Conservation (phyloP, 2,329 filamentous ascomycete species). For the Amauroascus verrucosus region DNA sequence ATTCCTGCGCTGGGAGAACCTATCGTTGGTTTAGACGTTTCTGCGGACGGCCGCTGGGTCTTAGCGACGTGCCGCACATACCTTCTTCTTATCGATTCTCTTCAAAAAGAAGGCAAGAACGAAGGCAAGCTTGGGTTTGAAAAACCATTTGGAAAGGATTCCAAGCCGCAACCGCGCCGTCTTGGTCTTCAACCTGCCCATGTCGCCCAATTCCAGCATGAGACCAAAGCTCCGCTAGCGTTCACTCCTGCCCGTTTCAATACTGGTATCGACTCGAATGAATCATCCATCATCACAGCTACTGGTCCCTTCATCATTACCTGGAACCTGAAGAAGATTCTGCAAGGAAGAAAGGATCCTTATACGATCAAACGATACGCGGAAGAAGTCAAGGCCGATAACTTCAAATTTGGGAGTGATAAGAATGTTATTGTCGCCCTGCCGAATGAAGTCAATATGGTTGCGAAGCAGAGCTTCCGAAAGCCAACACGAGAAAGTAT, state of each 20-base stretch:
- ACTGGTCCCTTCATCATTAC: conserved; percentile 95
- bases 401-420: conserved; percentile 94
- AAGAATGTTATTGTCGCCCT: conserved; percentile 97
- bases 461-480: conserved; percentile 73
- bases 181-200: conserved; percentile 82
- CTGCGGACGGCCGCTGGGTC: conserved; percentile 90
- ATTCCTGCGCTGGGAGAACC: conserved; percentile 91
- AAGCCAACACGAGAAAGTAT: conserved; percentile 90
- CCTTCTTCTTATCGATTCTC: conserved; percentile 79
- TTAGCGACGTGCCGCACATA: conserved; percentile 91
- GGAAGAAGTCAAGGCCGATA: conserved; percentile 93
- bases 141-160: conserved; percentile 79
- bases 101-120: conserved; percentile 89
- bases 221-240: conserved; percentile 73
- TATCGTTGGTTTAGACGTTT: conserved; percentile 90
- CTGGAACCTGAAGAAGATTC: conserved; percentile 86
- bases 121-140: conserved; percentile 98
- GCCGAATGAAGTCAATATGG: conserved; percentile 97
- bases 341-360: conserved; percentile 69
- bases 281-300: conserved; percentile 93
- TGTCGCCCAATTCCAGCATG: conserved; percentile 93
- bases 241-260: conserved; percentile 96
- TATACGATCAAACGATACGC: conserved; percentile 95
- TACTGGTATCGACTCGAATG: conserved; percentile 64
- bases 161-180: conserved; percentile 85